Evolutionary conservation across 768 basidiomycete genomes (phyloP).

Genomic region (Suillus placidus): DNA sequence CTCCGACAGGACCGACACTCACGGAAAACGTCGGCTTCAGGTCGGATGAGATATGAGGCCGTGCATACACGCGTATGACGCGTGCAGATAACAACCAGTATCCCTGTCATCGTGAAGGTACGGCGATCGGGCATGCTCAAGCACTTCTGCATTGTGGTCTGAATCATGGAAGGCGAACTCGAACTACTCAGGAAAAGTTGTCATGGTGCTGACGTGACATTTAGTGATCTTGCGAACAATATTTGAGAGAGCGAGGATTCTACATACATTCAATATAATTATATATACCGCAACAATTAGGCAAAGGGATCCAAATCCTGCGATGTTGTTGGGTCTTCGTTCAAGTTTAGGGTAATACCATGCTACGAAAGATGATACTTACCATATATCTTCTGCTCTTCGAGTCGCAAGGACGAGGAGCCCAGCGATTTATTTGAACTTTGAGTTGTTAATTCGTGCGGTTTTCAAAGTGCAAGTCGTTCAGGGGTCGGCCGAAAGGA

Average conservation of each 20-base stretch:
- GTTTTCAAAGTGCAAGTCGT: not conserved
- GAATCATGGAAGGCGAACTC: not conserved
- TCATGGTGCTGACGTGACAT: not conserved
- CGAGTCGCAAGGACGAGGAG: not conserved
- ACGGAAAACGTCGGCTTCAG: not conserved
- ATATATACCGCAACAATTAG: not conserved
- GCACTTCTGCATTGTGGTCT: not conserved
- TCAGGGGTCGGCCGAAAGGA: not conserved
- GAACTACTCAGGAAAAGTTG: not conserved
- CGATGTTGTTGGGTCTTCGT: not conserved
- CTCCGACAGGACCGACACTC: conserved; percentile 3
- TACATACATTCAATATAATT: not conserved
- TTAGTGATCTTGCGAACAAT: not conserved
- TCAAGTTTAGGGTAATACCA: not conserved
- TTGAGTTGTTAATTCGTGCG: not conserved
- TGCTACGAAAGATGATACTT: not conserved
- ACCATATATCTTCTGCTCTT: not conserved
- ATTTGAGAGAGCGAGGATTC: not conserved
- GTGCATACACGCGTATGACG: not conserved
- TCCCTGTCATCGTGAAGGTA: not conserved
- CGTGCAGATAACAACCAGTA: not conserved
- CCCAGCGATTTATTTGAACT: not conserved
- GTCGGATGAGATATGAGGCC: not conserved
- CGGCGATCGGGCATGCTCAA: not conserved
- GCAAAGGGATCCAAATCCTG: not conserved